Base-by-base conservation (phyloP, 2,329 filamentous ascomycete species). In the Ceratocystis cacaofunesta region DNA sequence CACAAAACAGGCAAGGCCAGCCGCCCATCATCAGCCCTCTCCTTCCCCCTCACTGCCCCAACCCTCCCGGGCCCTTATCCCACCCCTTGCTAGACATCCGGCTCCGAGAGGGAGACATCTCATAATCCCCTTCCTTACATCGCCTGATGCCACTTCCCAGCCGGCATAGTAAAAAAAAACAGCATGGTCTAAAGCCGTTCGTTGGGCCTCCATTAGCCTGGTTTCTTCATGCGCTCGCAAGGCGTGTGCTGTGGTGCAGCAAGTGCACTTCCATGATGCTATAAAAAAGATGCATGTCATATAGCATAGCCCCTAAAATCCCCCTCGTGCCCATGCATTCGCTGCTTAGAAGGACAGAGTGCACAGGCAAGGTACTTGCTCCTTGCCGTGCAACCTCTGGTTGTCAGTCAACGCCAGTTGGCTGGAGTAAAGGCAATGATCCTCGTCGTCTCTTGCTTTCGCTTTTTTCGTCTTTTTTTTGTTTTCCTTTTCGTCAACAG, bases 271-370 rank as follows among this genome's bases (percentile, higher is more conserved):
- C 36, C 10, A 17, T 58, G 48, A 52, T 58, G 15, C 17, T 32
- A 58, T 58, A 58, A 58, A 58, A 58, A 58, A 58, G 15, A 58
- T 32, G 55, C 55, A 36, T 58, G 55, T n/a, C n/a, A 17, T 30
- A 32, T 32, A 58, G 55, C 55, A 58, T 58, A 58, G 55, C 55
- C 55, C 55, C 55, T 30, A 32, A 57, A 55, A 12, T 12, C 55
- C 25, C n/a, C 55, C 28, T 58, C 19, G 48, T 32, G 55, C 28
- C 28, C n/a, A 32, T 58, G 25, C 25, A 17, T 36, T 32, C 36
- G 5, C 28, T 58, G 12, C 7, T 55, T 5, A 55, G 46, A 17
- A 22, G 36, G 36, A 48, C 17, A 30, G 22, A 25, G 50, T 15
- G 12, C 50, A 55, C 22, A 19, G 28, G 17, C 55, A 58, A 30